Percentiles rank a stretch among this genome's conserved stretches.
Conservation (phyloP, 306 rosid genomes). For the Fagus sylvatica region DNA sequence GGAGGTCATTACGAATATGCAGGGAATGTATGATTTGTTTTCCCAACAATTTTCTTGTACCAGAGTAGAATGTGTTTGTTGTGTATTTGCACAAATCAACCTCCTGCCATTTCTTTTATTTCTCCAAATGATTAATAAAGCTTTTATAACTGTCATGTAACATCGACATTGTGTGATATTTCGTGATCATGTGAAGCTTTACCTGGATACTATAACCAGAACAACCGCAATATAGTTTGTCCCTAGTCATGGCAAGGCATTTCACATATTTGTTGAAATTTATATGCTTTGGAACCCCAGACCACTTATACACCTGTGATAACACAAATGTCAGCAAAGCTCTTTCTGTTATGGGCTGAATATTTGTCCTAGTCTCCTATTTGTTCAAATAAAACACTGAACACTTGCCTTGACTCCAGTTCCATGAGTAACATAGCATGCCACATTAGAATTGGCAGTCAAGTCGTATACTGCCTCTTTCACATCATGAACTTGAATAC, state of each 20-base stretch:
- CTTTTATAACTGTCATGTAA: neutral
- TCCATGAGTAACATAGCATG: constrained; percentile 78
- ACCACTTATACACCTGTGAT: constrained; percentile 66
- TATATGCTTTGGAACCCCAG: constrained; percentile 62
- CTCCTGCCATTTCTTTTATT: constrained; percentile 55
- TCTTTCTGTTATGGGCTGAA: constrained; percentile 16
- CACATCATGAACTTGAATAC: constrained; percentile 67
- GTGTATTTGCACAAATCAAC: constrained; percentile 63
- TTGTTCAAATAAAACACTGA: constrained; percentile 1
- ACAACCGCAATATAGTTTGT: constrained; percentile 80
- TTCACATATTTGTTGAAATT: constrained; percentile 81
- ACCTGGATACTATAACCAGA: constrained; percentile 86
- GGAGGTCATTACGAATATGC: constrained; percentile 60
- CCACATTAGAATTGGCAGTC: constrained; percentile 60
- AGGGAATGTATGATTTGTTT: constrained; percentile 76
- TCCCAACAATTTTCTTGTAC: constrained; percentile 74
- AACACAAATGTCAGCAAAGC: constrained; percentile 14
- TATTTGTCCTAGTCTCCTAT: constrained; percentile 17
- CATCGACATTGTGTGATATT: too few species aligned
- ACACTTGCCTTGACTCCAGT: constrained; percentile 79
- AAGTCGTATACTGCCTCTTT: constrained; percentile 75
- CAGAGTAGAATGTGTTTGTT: constrained; percentile 68
- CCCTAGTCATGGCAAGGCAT: constrained; percentile 65
- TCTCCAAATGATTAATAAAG: neutral
- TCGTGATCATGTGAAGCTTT: neutral